Evolutionary conservation across 106 monocot genomes (phyloP).

Genomic region (Triglochin maritima): DNA sequence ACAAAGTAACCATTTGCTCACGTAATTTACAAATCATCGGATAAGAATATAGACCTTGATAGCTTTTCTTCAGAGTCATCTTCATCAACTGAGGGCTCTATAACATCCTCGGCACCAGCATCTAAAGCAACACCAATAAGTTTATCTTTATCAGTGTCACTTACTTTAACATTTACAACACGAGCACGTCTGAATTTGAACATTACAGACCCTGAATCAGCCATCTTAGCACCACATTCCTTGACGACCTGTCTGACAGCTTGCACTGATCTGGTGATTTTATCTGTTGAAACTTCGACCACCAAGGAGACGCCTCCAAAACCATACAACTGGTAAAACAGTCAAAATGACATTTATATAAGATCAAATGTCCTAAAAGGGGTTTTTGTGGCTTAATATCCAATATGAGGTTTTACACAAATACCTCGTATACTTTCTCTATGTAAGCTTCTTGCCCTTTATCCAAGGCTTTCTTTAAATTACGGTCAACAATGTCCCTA

Average conservation of each 20-base stretch:
- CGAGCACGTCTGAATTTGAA: constrained; percentile 84
- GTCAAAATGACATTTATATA: background rate
- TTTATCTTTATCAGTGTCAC: constrained; percentile 65
- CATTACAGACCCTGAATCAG: constrained; percentile 84
- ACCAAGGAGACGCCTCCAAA: constrained; percentile 96
- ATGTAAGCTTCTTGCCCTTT: constrained; percentile 91
- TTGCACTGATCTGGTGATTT: constrained; percentile 85
- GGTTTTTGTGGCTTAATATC: no score
- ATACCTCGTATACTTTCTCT: constrained; percentile 92
- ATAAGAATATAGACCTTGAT: no score
- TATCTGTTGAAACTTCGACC: constrained; percentile 88
- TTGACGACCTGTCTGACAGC: constrained; percentile 71
- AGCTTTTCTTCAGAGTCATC: constrained; percentile 50
- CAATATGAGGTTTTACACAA: no score
- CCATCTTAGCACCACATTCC: constrained; percentile 82
- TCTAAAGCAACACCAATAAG: constrained; percentile 80
- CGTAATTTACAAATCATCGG: no score
- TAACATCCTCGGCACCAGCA: constrained; percentile 94
- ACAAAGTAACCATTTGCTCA: no score
- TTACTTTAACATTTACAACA: constrained; percentile 68
- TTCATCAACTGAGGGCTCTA: constrained; percentile 62
- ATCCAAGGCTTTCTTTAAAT: constrained; percentile 88
- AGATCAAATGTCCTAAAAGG: no score
- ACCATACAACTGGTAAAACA: constrained; percentile 70
- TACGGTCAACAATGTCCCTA: constrained; percentile 87